A percentile compares a stretch with the other conserved stretches of the same genome.
Conservation (phyloP, 805 yeast species). For the Candida dendrica region DNA sequence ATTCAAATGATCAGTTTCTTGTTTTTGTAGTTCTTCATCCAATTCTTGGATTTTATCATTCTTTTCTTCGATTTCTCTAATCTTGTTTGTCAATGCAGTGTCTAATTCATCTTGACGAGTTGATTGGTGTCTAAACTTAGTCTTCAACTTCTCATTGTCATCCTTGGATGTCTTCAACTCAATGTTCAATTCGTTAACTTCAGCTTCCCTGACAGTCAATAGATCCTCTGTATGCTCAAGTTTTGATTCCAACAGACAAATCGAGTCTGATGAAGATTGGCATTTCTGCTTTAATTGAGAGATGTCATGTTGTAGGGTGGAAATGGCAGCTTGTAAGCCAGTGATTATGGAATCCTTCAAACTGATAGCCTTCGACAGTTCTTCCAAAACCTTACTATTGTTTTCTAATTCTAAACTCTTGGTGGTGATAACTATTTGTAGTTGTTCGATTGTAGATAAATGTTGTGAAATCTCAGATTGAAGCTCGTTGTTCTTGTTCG, state of each 20-base stretch:
- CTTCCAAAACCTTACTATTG: neutral
- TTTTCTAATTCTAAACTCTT: slow-evolving; percentile 1
- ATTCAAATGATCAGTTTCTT: slow-evolving; percentile 28
- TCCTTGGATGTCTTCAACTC: slow-evolving; percentile 10
- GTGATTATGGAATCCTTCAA: slow-evolving; percentile 4
- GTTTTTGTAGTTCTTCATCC: slow-evolving; percentile 23
- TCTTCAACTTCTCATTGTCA: slow-evolving; percentile 6
- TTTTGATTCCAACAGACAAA: neutral
- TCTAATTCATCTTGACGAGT: neutral
- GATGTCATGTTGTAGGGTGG: neutral
- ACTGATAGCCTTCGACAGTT: slow-evolving; percentile 1
- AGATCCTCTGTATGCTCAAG: slow-evolving; percentile 12
- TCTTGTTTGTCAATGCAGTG: slow-evolving; percentile 2
- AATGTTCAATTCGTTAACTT: slow-evolving; percentile 18
- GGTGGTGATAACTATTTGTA: neutral
- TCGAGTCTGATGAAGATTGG: neutral
- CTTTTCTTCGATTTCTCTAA: slow-evolving; percentile 12
- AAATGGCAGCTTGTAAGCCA: slow-evolving; percentile 7
- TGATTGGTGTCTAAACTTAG: neutral
- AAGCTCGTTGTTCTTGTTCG: neutral
- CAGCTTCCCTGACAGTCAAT: slow-evolving; percentile 19
- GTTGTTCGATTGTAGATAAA: neutral
- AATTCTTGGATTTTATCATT: slow-evolving; percentile 18
- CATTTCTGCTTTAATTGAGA: neutral
- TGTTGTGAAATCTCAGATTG: neutral